Evolutionary conservation across 306 rosid species (phyloP).

Genomic region (Aeschynomene evenia): DNA sequence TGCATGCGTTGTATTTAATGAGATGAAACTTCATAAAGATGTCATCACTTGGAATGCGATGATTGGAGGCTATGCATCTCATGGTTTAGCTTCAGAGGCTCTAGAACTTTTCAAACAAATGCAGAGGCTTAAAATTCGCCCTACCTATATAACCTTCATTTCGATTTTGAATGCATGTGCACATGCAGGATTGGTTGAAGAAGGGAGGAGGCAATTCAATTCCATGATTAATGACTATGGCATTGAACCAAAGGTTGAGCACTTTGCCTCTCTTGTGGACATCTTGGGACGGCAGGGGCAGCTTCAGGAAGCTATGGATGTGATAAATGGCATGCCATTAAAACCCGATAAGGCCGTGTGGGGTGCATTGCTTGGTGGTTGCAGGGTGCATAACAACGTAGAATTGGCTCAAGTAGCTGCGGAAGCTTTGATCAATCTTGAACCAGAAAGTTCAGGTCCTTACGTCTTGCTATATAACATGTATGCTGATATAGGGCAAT

Average conservation of each 20-base stretch:
- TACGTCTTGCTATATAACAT: constrained; percentile 47
- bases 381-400: constrained; percentile 49
- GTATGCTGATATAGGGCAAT: constrained; percentile 50
- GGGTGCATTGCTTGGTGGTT: constrained; percentile 53
- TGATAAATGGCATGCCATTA: constrained; percentile 42
- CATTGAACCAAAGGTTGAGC: constrained; percentile 46
- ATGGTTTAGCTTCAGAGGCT: constrained; percentile 47
- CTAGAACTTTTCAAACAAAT: constrained; percentile 44
- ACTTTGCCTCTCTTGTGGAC: constrained; percentile 55
- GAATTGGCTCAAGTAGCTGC: constrained; percentile 44
- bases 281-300: constrained; percentile 50
- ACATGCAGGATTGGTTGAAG: constrained; percentile 51
- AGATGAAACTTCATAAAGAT: constrained; percentile 41
- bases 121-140: constrained; percentile 43
- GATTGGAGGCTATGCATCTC: constrained; percentile 57
- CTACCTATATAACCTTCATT: constrained; percentile 52
- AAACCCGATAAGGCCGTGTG: constrained; percentile 53
- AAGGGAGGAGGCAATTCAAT: constrained; percentile 49
- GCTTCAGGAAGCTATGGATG: constrained; percentile 46
- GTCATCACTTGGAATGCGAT: constrained; percentile 56
- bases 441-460: constrained; percentile 56
- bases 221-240: constrained; percentile 45
- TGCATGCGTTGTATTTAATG: constrained; percentile 45
- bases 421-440: constrained; percentile 47
- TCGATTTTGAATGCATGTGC: constrained; percentile 49